phyloP scores from a whole-genome alignment of 2,329 filamentous ascomycete species.

The Exophiala dermatitidis region DNA sequence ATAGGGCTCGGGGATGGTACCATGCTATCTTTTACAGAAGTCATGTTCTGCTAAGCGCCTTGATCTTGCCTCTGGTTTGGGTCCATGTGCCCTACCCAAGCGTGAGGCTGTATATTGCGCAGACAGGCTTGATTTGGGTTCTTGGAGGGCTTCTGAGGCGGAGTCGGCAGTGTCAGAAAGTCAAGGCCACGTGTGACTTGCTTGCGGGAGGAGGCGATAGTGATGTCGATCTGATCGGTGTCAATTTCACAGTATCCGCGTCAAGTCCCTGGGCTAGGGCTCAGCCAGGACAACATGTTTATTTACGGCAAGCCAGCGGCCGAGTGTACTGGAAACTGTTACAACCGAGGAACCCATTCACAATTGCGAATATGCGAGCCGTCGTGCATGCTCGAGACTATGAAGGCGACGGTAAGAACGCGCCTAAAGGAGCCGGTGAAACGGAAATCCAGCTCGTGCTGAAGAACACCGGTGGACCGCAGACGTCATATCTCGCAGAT shows the following conservation, averaged over 20 bases:
- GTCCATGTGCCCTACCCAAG: conserved; percentile 49
- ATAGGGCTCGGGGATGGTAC: conserved; percentile 35
- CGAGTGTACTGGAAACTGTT: neutral
- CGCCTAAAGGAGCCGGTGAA: neutral
- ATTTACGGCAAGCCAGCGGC: conserved; percentile 3
- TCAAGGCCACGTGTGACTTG: conserved; percentile 33
- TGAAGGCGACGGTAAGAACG: neutral
- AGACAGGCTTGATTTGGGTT: conserved; percentile 43
- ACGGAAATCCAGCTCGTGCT: conserved; percentile 48
- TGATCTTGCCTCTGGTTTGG: conserved; percentile 46
- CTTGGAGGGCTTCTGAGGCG: conserved; percentile 32
- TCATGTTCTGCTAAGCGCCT: conserved; percentile 47
- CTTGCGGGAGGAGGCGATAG: conserved; percentile 31
- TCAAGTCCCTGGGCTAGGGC: conserved; percentile 3
- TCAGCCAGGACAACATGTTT: conserved; percentile 53
- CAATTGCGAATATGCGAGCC: conserved; percentile 19
- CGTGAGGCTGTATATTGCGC: conserved; percentile 44
- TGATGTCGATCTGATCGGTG: conserved; percentile 36
- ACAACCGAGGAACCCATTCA: conserved; percentile 25
- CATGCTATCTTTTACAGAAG: conserved; percentile 48
- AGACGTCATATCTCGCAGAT: conserved; percentile 8
- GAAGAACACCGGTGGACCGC: conserved; percentile 42
- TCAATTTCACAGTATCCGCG: conserved; percentile 30
- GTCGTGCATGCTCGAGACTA: neutral
- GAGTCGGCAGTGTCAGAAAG: neutral